A percentile compares a stretch with the other conserved stretches of the same genome.
phyloP scores from a whole-genome alignment of 2,329 filamentous ascomycete genomes.

The Epichloe sibirici region DNA sequence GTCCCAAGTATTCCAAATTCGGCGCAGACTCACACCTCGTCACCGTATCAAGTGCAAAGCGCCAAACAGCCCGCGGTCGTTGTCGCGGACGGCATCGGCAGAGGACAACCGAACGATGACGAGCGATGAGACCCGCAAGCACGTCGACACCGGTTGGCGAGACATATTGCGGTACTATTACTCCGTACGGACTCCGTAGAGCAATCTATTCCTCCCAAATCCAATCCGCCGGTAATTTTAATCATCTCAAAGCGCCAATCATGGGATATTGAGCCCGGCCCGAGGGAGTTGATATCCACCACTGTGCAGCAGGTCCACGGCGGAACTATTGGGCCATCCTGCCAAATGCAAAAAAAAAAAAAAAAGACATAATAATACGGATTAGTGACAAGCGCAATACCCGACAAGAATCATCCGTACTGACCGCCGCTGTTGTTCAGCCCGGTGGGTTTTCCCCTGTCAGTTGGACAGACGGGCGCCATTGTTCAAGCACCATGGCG shows the following conservation, averaged over 20 bases:
- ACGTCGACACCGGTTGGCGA: too few relatives aligned
- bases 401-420: too few relatives aligned
- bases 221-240: too few relatives aligned
- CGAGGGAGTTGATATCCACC: slow-evolving; percentile 2
- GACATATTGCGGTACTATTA: background rate
- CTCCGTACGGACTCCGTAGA: background rate
- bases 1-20: too few relatives aligned
- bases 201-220: too few relatives aligned
- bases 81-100: background rate
- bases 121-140: too few relatives aligned
- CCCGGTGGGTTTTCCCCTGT: background rate
- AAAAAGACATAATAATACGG: background rate
- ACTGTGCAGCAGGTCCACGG: background rate
- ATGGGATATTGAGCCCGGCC: background rate
- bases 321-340: background rate
- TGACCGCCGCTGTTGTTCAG: background rate
- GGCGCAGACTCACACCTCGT: background rate
- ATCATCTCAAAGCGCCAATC: too few relatives aligned
- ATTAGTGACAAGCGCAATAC: too few relatives aligned
- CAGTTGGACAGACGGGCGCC: background rate
- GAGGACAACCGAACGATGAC: background rate
- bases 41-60: background rate
- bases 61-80: too few relatives aligned
- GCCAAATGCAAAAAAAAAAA: background rate
- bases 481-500: background rate